phyloP scores from a whole-genome alignment of 2,329 filamentous ascomycete species.

The Metarhizium brunneum region DNA sequence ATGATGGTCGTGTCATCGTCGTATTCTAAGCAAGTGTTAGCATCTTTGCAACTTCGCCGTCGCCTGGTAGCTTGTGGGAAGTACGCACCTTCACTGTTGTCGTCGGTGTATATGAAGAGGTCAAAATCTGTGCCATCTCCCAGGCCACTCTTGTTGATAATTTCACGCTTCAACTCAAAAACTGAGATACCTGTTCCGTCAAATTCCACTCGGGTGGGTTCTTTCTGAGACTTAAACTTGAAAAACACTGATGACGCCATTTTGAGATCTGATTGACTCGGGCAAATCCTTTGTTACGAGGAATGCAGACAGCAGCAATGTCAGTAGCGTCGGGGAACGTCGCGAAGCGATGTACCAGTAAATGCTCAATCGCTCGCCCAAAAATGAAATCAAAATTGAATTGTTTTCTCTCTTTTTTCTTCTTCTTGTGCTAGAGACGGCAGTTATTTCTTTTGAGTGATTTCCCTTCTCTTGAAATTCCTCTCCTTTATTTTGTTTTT shows the following conservation, averaged over 20 bases:
- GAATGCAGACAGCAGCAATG: constrained; percentile 10
- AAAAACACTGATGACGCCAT: constrained; percentile 99
- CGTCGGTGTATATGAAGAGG: constrained; percentile 86
- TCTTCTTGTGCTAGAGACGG: constrained; percentile 7
- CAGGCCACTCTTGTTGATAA: constrained; percentile 86
- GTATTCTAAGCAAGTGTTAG: constrained; percentile 56
- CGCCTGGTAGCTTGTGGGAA: background rate
- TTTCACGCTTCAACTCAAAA: constrained; percentile 97
- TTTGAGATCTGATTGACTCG: constrained; percentile 22
- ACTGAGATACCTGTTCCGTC: constrained; percentile 97
- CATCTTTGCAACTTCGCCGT: constrained; percentile 16
- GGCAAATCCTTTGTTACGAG: constrained; percentile 16
- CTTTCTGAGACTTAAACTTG: constrained; percentile 99
- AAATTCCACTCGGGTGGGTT: constrained; percentile 88
- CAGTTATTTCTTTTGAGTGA: constrained; percentile 2
- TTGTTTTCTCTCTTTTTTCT: constrained; percentile 5
- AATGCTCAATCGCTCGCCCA: background rate
- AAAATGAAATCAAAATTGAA: constrained; percentile 6
- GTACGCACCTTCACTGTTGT: constrained; percentile 74
- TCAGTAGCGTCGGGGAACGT: constrained; percentile 9
- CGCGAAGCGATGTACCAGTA: constrained; percentile 1
- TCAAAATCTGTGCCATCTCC: constrained; percentile 97
- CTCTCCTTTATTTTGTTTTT: constrained; percentile 12
- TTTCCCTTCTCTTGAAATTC: background rate
- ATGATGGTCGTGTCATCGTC: constrained; percentile 98